Evolutionary conservation across 1,284 basidiomycete species (phyloP).

Genomic region (Ceratobasidium theobromae): DNA sequence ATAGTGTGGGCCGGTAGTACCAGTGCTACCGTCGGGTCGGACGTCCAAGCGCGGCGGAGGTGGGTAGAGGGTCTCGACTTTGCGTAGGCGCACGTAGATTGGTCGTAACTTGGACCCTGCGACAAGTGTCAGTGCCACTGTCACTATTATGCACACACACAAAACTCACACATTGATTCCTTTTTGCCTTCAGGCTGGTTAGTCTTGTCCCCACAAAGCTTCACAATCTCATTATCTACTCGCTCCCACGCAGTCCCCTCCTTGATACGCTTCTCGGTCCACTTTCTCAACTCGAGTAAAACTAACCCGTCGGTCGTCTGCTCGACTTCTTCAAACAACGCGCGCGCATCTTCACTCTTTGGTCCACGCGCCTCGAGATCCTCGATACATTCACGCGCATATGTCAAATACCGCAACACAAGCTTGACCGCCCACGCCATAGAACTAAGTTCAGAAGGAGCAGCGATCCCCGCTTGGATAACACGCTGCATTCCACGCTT

Average conservation of each 20-base stretch:
- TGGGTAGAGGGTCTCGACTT: too few relatives aligned
- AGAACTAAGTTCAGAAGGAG: neutral
- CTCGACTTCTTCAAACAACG: constrained; percentile 6
- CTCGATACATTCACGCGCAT: constrained; percentile 9
- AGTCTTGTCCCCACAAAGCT: too few relatives aligned
- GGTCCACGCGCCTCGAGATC: constrained; percentile 2
- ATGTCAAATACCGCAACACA: neutral
- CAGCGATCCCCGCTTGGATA: neutral
- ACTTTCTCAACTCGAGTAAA: constrained; percentile 6
- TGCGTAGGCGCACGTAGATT: too few relatives aligned
- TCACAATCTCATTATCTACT: neutral
- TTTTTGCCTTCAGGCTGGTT: too few relatives aligned
- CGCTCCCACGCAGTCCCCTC: neutral
- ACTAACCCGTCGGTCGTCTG: neutral
- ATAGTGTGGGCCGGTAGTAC: too few relatives aligned
- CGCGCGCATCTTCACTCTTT: neutral
- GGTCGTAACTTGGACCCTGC: too few relatives aligned
- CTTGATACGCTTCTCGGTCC: neutral
- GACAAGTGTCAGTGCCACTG: too few relatives aligned
- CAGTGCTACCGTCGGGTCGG: too few relatives aligned
- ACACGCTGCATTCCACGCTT: constrained; percentile 16
- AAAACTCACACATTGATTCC: too few relatives aligned
- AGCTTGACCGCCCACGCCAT: neutral
- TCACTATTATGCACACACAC: too few relatives aligned
- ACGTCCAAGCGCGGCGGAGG: too few relatives aligned